These are phyloP conservation scores for Saitozyma podzolica DNA, from an alignment of 768 basidiomycete genomes.

Conservation along the genomic window DNA sequence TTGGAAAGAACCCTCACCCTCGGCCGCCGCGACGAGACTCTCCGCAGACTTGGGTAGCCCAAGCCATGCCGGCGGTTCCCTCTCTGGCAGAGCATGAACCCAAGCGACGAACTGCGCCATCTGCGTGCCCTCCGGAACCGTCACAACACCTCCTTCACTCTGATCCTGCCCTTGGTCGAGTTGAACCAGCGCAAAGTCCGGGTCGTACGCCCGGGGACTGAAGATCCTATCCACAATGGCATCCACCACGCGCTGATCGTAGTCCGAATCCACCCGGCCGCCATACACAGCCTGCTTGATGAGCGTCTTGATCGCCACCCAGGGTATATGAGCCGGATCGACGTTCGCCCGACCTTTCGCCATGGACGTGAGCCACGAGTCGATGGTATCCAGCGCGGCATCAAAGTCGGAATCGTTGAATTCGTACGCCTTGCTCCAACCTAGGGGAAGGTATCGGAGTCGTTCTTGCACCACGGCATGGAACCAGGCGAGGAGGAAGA, in stretches of 20 bases:
- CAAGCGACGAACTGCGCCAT: conserved; percentile 86
- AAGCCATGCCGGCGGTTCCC: conserved; percentile 92
- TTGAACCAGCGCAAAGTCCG: conserved; percentile 84
- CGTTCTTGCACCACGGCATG: conserved; percentile 97
- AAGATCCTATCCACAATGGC: conserved; percentile 90
- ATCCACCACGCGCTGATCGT: conserved; percentile 88
- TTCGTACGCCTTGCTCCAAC: conserved; percentile 96
- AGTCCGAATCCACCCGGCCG: conserved; percentile 89
- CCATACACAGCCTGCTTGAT: conserved; percentile 97
- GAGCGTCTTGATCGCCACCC: conserved; percentile 89
- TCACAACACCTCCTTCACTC: conserved; percentile 58
- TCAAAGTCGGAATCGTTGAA: conserved; percentile 99
- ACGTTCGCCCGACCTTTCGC: conserved; percentile 89
- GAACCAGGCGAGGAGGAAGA: conserved; percentile 98
- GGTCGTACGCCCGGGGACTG: conserved; percentile 82
- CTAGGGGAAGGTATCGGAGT: conserved; percentile 89
- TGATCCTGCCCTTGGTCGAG: conserved; percentile 42
- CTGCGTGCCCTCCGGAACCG: conserved; percentile 87
- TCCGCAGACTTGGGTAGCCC: conserved; percentile 91
- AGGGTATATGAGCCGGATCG: conserved; percentile 87
- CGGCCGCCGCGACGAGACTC: conserved; percentile 81
- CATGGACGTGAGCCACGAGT: conserved; percentile 76
- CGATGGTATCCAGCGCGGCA: conserved; percentile 87
- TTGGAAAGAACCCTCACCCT: conserved; percentile 61
- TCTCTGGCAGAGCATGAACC: conserved; percentile 84